Base-by-base conservation (phyloP, 2,329 filamentous ascomycete genomes). In the Coniochaeta prunicola region DNA sequence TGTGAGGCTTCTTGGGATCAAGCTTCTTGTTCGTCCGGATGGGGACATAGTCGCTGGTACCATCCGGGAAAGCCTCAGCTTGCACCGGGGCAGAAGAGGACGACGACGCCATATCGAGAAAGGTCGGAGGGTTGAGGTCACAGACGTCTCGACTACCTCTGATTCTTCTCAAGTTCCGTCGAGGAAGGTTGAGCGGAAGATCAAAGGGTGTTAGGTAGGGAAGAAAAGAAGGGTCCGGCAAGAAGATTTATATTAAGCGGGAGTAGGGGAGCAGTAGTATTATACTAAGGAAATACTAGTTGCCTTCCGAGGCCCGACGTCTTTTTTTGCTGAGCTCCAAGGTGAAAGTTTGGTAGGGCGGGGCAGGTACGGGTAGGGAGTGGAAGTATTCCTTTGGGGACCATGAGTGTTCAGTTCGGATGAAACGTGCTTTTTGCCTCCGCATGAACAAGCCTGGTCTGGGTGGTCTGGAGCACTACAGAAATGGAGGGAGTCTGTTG, bases 1-100 rank as follows among this genome's bases (percentile, higher is more conserved):
- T 94, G 75, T 96, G 91, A 69, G 88, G 83, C 78, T 96, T 96
- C 79, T 87, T 78, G 60, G 72, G 48, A 61, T 86, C 82, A 64
- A 76, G 74, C 65, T 74, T 74, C 69, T 76, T 78, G 58, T 66
- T 63, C 4, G 38, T 68, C 55, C 79, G 78, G 53, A 79, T 72
- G 60, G 80, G 80, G 66, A 80, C 75, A 71, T 82, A 81, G 65
- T 84, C 81, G 62, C 75, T 78, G 56, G 80, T 83, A 71, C 80
- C 81, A 67, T 84, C 81, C 30, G 75, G 71, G 63, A 78, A 75
- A 68, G 74, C 71, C 61, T 74, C 70, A 61, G 75, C 74, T 71
- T 75, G 70, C 63, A 72, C 71, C 60, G 73, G 66, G 59, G 74
- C 68, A 34, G 76, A 73, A 58, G 76, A 71, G 63, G 77, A 71